Base-by-base conservation (phyloP, 225 moss, liverwort and hornwort species). In the Bryoerythrophyllum caledonicum region DNA sequence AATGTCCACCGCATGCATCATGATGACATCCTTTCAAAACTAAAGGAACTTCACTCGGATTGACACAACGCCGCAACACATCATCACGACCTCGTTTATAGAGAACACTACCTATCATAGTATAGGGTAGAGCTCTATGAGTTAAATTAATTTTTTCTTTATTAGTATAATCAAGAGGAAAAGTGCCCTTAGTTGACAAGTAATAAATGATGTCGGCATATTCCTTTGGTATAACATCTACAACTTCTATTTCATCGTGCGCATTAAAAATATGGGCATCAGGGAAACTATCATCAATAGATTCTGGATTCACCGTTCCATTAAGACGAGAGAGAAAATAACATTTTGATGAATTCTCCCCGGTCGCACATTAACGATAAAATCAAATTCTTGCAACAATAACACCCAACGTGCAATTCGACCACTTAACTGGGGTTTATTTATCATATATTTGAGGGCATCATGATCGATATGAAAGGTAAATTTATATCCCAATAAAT, bases 241-340 rank as follows among this genome's bases (percentile, higher is more conserved):
- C 0, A 2, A 21, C 21, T 2, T 53, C 53, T 1, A 21, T 19
- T 2, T 21, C 21, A 53, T 53, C 21, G 7, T 7, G 0, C 1
- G 21, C 1, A 8, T 2, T 1, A 53, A 21, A 53, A 2, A 53
- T 53, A 2, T 53, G 53, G 0, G 21, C 53, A 53, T 53, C 21
- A 1, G 0, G 8, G 8, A 53, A 53, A 2, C n/a, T 9, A 21
- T 21, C 53, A 21, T 53, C 2, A 2, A 53, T 53, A 6, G 21
- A 21, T 7, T 53, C 1, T 2, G 2, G 21, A 2, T 53, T 21
- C 0, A 53, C 0, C 0, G 0, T 3, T 2, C 21, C 21, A 8
- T 9, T 53, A 8, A 53, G 53, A 53, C 53, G 3, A 2, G 53
- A 53, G 6, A 21, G 7, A 8, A 53, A 21, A 21, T 21, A n/a